A percentile compares a stretch with the other conserved stretches of the same genome.
These are phyloP conservation scores for maize (Zea mays) DNA, from an alignment of 176 grass and related monocot species.

Conservation along the genomic window Zm-B73-REFERENCE-NAM-5.0 NC_050096.1:271344501-271345000, in stretches of 20 bases:
- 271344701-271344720: conserved; percentile 86
- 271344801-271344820: conserved; percentile 71
- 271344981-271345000: conserved; percentile 15
- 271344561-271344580: not conserved
- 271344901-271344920: conserved; percentile 6
- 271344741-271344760: conserved; percentile 66
- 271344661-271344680: conserved; percentile 30
- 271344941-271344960: conserved; percentile 19
- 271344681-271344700: conserved; percentile 30
- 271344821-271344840: conserved; percentile 98
- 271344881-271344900: conserved; percentile 7
- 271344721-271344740: conserved; percentile 99
- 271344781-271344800: conserved; percentile 27
- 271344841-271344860: conserved; percentile 96
- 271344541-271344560: not conserved
- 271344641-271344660: conserved; percentile 22
- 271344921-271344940: conserved; percentile 18
- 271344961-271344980: conserved; percentile 23
- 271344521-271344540: conserved; percentile 7
- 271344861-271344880: conserved; percentile 67
- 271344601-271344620: not conserved
- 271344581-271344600: conserved; percentile 17
- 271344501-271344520: conserved; percentile 29
- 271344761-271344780: conserved; percentile 19
- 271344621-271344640: conserved; percentile 1